Evolutionary conservation across 176 grass and related monocot species (phyloP).

Genomic region (Oryza meridionalis): DNA sequence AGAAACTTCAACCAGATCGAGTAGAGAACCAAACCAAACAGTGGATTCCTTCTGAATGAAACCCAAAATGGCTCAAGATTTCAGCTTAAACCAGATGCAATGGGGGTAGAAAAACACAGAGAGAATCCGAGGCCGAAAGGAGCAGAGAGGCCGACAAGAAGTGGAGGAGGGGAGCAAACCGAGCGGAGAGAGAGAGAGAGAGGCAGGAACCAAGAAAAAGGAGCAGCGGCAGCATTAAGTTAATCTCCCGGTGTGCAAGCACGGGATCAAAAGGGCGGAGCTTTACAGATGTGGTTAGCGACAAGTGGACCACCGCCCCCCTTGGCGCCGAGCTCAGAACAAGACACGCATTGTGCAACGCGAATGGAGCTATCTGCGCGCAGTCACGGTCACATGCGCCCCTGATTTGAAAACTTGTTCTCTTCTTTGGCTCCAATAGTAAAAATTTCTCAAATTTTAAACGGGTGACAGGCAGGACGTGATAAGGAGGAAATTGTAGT

Average conservation of each 20-base stretch:
- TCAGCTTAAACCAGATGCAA: slow-evolving; percentile 38
- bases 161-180: slow-evolving; percentile 42
- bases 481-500: slow-evolving; percentile 17
- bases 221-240: slow-evolving; percentile 41
- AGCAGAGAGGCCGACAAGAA: slow-evolving; percentile 44
- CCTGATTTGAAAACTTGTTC: slow-evolving; percentile 58
- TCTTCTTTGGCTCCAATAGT: slow-evolving; percentile 42
- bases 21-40: neutral
- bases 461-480: slow-evolving; percentile 11
- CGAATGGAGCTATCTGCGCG: slow-evolving; percentile 47
- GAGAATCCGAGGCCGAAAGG: slow-evolving; percentile 47
- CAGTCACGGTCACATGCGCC: slow-evolving; percentile 53
- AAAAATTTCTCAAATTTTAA: slow-evolving; percentile 20
- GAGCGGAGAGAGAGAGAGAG: neutral
- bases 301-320: slow-evolving; percentile 45
- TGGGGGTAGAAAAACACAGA: neutral
- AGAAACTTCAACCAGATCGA: slow-evolving; percentile 13
- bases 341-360: slow-evolving; percentile 35
- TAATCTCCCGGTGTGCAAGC: slow-evolving; percentile 38
- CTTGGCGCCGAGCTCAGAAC: slow-evolving; percentile 56
- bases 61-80: slow-evolving; percentile 31
- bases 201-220: slow-evolving; percentile 34
- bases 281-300: slow-evolving; percentile 55
- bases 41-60: neutral
- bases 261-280: slow-evolving; percentile 43